Evolutionary conservation across 345 rosid genomes (phyloP), one percentile per base, ranked within the genome.

Genomic region (Boechera retrofracta): DNA sequence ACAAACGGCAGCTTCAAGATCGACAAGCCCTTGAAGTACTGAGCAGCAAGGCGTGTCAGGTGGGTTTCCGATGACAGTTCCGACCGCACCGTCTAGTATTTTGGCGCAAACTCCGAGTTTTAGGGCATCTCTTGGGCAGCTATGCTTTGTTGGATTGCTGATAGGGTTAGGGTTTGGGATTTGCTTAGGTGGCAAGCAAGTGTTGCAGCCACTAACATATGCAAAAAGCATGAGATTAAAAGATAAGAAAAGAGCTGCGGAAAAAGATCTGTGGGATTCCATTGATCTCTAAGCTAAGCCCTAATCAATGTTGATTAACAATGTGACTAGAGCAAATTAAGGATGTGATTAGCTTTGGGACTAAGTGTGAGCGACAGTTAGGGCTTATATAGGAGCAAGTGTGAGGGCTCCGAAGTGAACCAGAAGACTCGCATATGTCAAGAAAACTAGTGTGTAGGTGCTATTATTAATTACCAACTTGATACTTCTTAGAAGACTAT

Each of bases 11-110:
- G 91, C 91, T 82, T 87, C 92, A 10, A 89, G 86, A 71, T 87
- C 89, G 12, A 88, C 56, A 54, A 89, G 91, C 4, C 92, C 94
- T 35, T 71, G 63, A 7, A 89, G 83, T 11, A 87, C 72, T 0
- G 94, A 83, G 84, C 97, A 91, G 70, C 97, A 91, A 36, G 86
- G 89, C 11, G 64, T 47, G 62, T 86, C 88, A 2, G 89, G 90
- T 15, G 93, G 88, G 60, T 63, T 87, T 15, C 90, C 91, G 1
- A 91, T 74, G 16, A 79, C 88, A 1, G 84, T 72, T 18, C 83
- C 88, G 6, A 87, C 71, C 0, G 85, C 26, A 3, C 87, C 88
- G 5, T 82, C 76, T 5, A 91, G 83, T 80, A 91, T 69, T 48
- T 86, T 84, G 16, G 92, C 87, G 71, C 91, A 91, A 13, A 89